Base-by-base conservation (phyloP, 192 early-diverging fungal genomes). In the Dispira parvispora region DNA sequence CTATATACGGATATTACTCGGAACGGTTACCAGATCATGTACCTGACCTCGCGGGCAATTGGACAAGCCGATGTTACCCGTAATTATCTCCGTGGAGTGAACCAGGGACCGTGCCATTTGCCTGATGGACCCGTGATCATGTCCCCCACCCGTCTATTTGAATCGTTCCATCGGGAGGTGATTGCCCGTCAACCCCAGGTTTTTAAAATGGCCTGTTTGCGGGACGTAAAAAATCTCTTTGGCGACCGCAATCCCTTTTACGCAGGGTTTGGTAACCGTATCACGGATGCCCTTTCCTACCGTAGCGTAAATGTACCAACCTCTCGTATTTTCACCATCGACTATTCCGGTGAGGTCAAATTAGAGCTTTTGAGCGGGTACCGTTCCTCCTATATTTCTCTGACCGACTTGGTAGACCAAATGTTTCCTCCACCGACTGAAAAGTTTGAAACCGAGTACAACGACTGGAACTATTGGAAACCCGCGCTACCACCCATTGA, bases 251-350 rank as follows among this genome's bases (percentile, higher is more conserved):
- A 78, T 54, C 92, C 93, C 8, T 98, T 98, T 64, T 94, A 90
- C 69, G 96, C 94, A 4, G 96, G 96, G 0, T 98, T 95, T 66
- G 93, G 93, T 42, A 96, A 98, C 70, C 78, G 94, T n/a, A 92
- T 94, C 57, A 96, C 92, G 21, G 93, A 96, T 71, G 93, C 94
- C 27, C 80, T 96, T 43, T 91, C 91, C 1, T 98, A 98, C 67
- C 84, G 91, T 49, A 86, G 82, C 65, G 96, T 98, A 50, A 84
- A 92, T 70, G 84, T 99, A 11, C 96, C 96, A 0, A 70, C 88
- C 8, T 90, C 90, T 26, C 80, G 91, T 27, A 99, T 99, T 42
- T 99, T 95, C 70, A 97, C 96, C 5, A 96, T 99, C 61, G 94
- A 97, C 66, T 76, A 89, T 0, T 75, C 83, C 13, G 94, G 96